phyloP scores from a whole-genome alignment of 768 basidiomycete genomes.

The Dioszegia aurantiaca region DNA sequence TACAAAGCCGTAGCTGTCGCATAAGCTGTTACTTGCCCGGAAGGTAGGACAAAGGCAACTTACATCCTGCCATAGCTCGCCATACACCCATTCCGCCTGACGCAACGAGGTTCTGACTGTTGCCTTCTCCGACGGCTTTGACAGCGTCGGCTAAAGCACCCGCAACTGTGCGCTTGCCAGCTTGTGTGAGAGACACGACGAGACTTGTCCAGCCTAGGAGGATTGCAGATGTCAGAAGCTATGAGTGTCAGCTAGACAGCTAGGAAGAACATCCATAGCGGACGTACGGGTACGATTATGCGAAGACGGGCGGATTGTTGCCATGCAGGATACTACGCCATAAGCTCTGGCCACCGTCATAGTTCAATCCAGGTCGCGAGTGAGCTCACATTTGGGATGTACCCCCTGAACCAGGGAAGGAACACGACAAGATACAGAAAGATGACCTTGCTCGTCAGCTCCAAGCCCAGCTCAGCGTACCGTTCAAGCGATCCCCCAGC shows the following conservation, averaged over 20 bases:
- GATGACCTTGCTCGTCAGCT: slow-evolving; percentile 31
- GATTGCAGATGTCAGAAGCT: slow-evolving; percentile 44
- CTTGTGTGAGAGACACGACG: slow-evolving; percentile 42
- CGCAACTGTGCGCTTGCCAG: slow-evolving; percentile 23
- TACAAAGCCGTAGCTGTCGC: slow-evolving; percentile 43
- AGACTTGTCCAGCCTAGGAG: slow-evolving; percentile 42
- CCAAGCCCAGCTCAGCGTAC: neutral
- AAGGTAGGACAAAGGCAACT: slow-evolving; percentile 12
- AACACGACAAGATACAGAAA: slow-evolving; percentile 51
- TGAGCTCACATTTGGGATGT: slow-evolving; percentile 46
- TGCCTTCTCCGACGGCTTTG: slow-evolving; percentile 26
- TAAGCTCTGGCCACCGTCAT: slow-evolving; percentile 1
- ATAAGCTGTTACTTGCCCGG: neutral
- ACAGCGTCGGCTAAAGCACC: slow-evolving; percentile 28
- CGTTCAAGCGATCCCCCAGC: neutral
- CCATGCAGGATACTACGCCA: slow-evolving; percentile 47
- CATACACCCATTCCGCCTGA: slow-evolving; percentile 30
- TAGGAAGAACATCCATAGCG: neutral
- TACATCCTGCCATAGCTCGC: slow-evolving; percentile 35
- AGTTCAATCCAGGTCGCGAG: neutral
- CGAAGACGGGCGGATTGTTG: slow-evolving; percentile 45
- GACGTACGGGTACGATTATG: slow-evolving; percentile 40
- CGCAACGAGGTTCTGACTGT: slow-evolving; percentile 17
- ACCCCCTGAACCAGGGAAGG: slow-evolving; percentile 46
- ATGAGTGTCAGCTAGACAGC: neutral